Percentiles rank a stretch among this genome's conserved stretches.
Conservation (phyloP, 306 rosid genomes). For the Sicyos edulis region DNA sequence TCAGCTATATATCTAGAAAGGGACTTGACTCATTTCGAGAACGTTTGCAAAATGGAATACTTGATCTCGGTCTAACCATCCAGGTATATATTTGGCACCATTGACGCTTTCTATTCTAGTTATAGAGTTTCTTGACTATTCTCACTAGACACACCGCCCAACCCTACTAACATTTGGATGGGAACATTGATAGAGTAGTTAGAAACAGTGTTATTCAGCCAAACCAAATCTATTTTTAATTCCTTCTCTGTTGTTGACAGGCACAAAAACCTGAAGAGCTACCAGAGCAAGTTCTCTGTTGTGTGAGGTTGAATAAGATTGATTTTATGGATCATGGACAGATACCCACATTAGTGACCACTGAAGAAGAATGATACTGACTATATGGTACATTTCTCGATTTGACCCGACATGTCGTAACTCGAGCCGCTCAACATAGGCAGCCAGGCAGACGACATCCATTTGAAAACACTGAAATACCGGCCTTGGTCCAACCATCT, state of each 20-base stretch:
- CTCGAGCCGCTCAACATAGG: not conserved
- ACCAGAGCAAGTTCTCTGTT: constrained; percentile 82
- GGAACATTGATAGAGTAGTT: not conserved
- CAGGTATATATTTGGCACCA: constrained; percentile 41
- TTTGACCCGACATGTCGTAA: not conserved
- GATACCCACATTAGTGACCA: constrained; percentile 63
- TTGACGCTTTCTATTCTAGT: not conserved
- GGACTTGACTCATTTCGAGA: constrained; percentile 84
- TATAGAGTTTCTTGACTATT: not conserved
- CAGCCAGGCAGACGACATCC: constrained; percentile 1
- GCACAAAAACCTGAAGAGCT: constrained; percentile 91
- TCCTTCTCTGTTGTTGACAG: constrained; percentile 31
- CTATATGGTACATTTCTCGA: constrained; percentile 1
- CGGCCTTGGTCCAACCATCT: not conserved
- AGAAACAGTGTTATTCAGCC: not conserved
- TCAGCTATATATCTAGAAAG: constrained; percentile 91
- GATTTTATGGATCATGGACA: constrained; percentile 78
- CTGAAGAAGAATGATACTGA: constrained; percentile 28
- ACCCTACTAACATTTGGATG: not conserved
- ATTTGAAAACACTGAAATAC: not conserved
- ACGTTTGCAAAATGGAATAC: constrained; percentile 62
- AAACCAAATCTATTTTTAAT: constrained; percentile 6
- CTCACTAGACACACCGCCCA: too few species aligned
- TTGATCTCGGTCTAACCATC: constrained; percentile 78
- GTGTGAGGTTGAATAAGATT: constrained; percentile 66